Percentiles rank a stretch among this genome's conserved stretches.
These are phyloP conservation scores for Jatropha multifida DNA, from an alignment of 441 rosid species.

Conservation along the genomic window DNA sequence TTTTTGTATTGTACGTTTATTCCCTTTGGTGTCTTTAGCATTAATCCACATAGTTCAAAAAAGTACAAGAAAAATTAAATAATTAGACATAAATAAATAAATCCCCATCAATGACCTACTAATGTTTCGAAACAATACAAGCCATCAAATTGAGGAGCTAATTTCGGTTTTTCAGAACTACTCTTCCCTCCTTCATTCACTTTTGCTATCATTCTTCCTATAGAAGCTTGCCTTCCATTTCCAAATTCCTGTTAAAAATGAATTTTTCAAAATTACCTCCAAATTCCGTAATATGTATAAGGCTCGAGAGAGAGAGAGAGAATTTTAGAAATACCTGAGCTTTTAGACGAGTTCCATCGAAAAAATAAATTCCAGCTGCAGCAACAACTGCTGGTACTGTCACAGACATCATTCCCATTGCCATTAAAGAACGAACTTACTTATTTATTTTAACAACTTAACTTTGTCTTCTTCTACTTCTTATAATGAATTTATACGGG, in stretches of 20 bases:
- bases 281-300: too few relatives aligned
- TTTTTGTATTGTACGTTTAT: too few relatives aligned
- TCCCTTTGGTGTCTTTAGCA: neutral
- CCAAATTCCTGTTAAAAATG: slow-evolving; percentile 21
- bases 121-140: slow-evolving; percentile 43
- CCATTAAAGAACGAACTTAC: slow-evolving; percentile 1
- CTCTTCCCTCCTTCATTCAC: slow-evolving; percentile 8
- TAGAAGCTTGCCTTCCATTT: slow-evolving; percentile 7
- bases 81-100: neutral
- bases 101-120: slow-evolving; percentile 17
- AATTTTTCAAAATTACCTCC: neutral
- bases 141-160: slow-evolving; percentile 47
- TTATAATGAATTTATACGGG: neutral
- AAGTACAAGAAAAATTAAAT: neutral
- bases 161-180: slow-evolving; percentile 17
- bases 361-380: slow-evolving; percentile 30
- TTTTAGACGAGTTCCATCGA: slow-evolving; percentile 18
- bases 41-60: neutral
- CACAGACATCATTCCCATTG: slow-evolving; percentile 24
- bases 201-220: slow-evolving; percentile 1
- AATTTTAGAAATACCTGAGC: slow-evolving; percentile 16
- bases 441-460: neutral
- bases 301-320: too few relatives aligned
- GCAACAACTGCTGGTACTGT: slow-evolving; percentile 28
- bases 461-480: neutral